Conservation (phyloP, 1,284 basidiomycete genomes). For the Ceratobasidium sp. region DNA sequence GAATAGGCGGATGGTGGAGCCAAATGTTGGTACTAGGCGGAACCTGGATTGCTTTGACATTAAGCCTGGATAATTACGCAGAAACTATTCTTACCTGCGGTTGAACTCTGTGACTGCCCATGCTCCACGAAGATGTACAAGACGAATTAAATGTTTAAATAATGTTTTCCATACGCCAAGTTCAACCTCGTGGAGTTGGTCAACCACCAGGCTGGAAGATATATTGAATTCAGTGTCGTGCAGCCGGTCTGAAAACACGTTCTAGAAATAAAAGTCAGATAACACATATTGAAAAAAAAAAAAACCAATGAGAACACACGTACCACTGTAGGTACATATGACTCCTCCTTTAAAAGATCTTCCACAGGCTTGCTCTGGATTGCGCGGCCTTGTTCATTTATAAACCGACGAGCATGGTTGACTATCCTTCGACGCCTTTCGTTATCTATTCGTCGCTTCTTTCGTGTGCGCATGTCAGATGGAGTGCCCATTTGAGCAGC, state of each 20-base stretch:
- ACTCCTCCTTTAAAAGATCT: conserved; percentile 38
- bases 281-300: neutral
- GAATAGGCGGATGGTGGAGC: conserved; percentile 42
- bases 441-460: neutral
- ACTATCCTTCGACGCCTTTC: neutral
- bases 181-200: conserved; percentile 50
- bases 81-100: conserved; percentile 29
- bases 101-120: conserved; percentile 39
- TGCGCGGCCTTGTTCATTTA: conserved; percentile 25
- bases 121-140: conserved; percentile 49
- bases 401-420: neutral
- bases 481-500: conserved; percentile 45
- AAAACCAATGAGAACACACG: conserved; percentile 52
- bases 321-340: conserved; percentile 46
- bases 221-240: conserved; percentile 46
- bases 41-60: too few species aligned
- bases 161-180: conserved; percentile 53
- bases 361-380: conserved; percentile 42
- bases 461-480: conserved; percentile 48
- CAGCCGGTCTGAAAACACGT: conserved; percentile 48
- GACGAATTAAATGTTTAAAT: conserved; percentile 54
- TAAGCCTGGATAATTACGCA: too few species aligned
- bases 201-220: conserved; percentile 44
- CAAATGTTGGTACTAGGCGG: conserved; percentile 50
- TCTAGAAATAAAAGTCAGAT: conserved; percentile 35